Evolutionary conservation across 2,329 filamentous ascomycete genomes (phyloP).

Genomic region (Fusarium incarnatum): DNA sequence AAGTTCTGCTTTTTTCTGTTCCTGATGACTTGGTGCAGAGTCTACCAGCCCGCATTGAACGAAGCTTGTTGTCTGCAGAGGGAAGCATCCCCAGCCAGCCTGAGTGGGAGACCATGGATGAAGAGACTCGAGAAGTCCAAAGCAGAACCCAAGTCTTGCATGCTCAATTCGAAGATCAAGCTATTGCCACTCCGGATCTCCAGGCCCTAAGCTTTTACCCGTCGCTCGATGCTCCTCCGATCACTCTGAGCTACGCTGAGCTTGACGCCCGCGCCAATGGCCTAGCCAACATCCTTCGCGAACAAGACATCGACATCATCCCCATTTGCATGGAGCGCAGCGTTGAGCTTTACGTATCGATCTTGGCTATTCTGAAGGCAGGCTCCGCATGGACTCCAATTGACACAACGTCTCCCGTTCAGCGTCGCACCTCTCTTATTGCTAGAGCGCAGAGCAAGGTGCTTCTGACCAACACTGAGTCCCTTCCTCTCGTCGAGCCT

Average conservation of each 20-base stretch:
- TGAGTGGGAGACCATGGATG: not conserved
- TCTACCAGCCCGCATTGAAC: not conserved
- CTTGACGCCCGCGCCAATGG: conserved; percentile 25
- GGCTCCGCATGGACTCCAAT: conserved; percentile 31
- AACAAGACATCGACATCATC: conserved; percentile 22
- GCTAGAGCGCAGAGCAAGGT: conserved; percentile 27
- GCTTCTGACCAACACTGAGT: conserved; percentile 9
- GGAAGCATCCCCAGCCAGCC: not conserved
- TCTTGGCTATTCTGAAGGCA: conserved; percentile 26
- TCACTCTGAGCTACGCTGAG: conserved; percentile 17
- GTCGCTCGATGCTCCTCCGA: not conserved
- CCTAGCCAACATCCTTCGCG: conserved; percentile 5
- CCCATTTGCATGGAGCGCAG: conserved; percentile 21
- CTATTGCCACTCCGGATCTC: not conserved
- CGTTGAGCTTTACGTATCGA: conserved; percentile 20
- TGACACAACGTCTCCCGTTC: conserved; percentile 18
- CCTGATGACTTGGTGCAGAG: conserved; percentile 8
- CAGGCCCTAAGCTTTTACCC: conserved; percentile 19
- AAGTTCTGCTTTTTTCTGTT: not conserved
- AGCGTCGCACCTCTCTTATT: conserved; percentile 26
- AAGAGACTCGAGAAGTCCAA: accelerated
- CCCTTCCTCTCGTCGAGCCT: conserved; percentile 1
- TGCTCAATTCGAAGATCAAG: conserved; percentile 28
- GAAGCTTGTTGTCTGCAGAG: conserved; percentile 8
- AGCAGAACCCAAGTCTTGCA: conserved; percentile 5